Evolutionary conservation across 2,329 filamentous ascomycete species (phyloP).

Genomic region (Xylaria sp.): DNA sequence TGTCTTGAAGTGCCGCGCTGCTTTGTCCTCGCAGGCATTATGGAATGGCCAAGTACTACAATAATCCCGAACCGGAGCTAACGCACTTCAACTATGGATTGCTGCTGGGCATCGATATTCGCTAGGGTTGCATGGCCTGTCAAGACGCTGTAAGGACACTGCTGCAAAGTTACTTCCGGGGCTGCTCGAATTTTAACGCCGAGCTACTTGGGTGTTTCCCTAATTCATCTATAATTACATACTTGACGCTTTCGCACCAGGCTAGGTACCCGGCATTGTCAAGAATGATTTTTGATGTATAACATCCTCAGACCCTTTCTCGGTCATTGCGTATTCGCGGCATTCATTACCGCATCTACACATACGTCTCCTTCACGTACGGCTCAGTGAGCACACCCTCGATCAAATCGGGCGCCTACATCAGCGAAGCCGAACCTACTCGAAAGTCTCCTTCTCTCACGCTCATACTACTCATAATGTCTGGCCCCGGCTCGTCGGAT

Average conservation of each 20-base stretch:
- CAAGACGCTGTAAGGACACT: neutral
- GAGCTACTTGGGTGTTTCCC: neutral
- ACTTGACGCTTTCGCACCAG: neutral
- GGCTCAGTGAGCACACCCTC: neutral
- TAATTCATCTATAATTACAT: slow-evolving; percentile 17
- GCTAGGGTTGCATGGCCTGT: slow-evolving; percentile 3
- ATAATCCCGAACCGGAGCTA: slow-evolving; percentile 16
- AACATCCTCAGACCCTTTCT: neutral
- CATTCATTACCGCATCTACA: slow-evolving; percentile 8
- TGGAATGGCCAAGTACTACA: slow-evolving; percentile 1
- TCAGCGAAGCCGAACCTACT: neutral
- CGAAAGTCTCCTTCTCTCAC: neutral
- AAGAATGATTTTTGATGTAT: slow-evolving; percentile 3
- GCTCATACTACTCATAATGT: slow-evolving; percentile 5
- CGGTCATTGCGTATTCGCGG: neutral
- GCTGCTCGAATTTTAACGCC: slow-evolving; percentile 13
- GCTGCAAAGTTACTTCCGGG: neutral
- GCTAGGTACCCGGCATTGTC: neutral
- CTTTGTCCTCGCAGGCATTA: neutral
- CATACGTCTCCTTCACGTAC: neutral
- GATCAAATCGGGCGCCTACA: neutral
- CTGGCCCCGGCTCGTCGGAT: slow-evolving; percentile 7
- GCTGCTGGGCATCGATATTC: neutral
- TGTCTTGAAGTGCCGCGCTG: neutral
- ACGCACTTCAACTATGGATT: neutral